phyloP scores from a whole-genome alignment of 345 rosid species.

The Melaleuca quinquenervia region DNA sequence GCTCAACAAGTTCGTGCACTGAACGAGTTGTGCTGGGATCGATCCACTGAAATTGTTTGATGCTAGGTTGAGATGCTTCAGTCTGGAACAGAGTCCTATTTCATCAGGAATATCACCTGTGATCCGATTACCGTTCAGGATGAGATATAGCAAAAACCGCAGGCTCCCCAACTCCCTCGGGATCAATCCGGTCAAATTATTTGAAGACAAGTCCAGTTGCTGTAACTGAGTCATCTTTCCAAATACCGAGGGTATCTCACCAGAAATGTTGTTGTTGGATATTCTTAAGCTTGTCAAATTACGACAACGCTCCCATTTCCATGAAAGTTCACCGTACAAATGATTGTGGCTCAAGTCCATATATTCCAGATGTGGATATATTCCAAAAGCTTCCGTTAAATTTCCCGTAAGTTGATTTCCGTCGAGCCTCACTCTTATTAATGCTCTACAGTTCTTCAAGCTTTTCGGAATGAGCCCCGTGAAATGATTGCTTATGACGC shows the following conservation, averaged over 20 bases:
- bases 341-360: not conserved
- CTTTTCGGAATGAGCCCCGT: not conserved
- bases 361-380: not conserved
- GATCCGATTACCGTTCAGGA: not conserved
- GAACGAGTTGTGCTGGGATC: not conserved
- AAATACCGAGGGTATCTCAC: not conserved
- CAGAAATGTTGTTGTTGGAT: not conserved
- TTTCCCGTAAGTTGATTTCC: slow-evolving; percentile 9
- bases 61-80: not conserved
- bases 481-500: not conserved
- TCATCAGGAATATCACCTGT: slow-evolving; percentile 6
- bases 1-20: not conserved
- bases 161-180: not conserved
- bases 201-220: not conserved
- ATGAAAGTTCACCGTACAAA: not conserved
- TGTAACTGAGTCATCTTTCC: not conserved
- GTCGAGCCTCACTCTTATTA: not conserved
- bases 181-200: not conserved
- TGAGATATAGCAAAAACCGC: not conserved
- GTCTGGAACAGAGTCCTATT: not conserved
- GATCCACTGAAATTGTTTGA: not conserved
- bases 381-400: slow-evolving; percentile 1
- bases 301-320: accelerated
- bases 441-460: slow-evolving; percentile 4
- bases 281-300: not conserved